Evolutionary conservation across 257 asterid genomes (phyloP).

Genomic region (Rhazya stricta): DNA sequence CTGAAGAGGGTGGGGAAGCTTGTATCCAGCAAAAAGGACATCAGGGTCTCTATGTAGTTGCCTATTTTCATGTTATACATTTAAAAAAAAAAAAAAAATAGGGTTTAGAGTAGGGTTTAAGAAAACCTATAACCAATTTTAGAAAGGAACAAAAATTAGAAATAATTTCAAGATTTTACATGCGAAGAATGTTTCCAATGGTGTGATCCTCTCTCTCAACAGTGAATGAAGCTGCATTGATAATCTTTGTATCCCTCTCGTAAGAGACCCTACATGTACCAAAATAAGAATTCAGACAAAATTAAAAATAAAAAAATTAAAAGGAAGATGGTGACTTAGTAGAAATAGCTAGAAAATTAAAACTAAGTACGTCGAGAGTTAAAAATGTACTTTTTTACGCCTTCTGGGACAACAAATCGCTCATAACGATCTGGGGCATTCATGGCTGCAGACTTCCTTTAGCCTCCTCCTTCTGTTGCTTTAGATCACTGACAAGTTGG

Average conservation of each 20-base stretch:
- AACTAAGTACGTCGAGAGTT: conserved; percentile 7
- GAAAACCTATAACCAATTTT: neutral
- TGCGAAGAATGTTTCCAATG: conserved; percentile 85
- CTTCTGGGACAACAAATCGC: conserved; percentile 92
- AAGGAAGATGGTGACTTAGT: neutral
- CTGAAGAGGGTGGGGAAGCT: conserved; percentile 97
- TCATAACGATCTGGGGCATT: conserved; percentile 78
- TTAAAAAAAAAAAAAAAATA: conserved; percentile 6
- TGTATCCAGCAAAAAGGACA: conserved; percentile 89
- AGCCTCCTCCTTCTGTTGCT: neutral
- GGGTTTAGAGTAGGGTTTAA: too few species aligned
- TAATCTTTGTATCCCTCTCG: conserved; percentile 91
- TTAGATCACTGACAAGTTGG: too few species aligned
- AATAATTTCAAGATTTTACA: conserved; percentile 29
- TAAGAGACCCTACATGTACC: conserved; percentile 62
- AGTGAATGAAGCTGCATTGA: conserved; percentile 88
- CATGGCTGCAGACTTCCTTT: conserved; percentile 12
- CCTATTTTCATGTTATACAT: conserved; percentile 39
- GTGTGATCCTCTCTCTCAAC: conserved; percentile 96
- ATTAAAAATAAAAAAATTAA: neutral
- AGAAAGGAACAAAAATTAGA: neutral
- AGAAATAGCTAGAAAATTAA: neutral
- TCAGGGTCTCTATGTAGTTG: conserved; percentile 84
- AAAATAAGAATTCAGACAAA: neutral
- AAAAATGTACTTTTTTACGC: conserved; percentile 57